Base-by-base conservation (phyloP, 1,139 yeast species). In the Blastobotrys petasosporus region DNA sequence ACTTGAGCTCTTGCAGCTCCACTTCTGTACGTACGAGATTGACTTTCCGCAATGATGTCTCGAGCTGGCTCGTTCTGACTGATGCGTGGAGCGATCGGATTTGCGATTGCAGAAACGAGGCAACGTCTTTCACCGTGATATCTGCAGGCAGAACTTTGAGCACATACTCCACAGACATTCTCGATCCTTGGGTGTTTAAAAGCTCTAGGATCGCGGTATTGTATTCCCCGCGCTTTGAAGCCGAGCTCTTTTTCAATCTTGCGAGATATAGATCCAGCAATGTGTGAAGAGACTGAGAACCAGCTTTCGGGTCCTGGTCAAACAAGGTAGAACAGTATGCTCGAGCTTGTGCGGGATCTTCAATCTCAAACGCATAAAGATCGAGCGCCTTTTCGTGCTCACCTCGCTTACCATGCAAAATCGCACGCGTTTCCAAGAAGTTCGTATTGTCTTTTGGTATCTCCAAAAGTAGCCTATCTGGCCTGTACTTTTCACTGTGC, bases 371-470 rank as follows among this genome's bases (percentile, higher is more conserved):
- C 46, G 77, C 79, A 39, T 80, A 71, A 1, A 86, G 76, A 51
- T 77, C 77, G 25, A 92, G 68, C 0, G 90, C 82, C 42, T 78
- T 75, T 11, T 74, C 73, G 57, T 86, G 87, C 48, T 78, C 79
- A 1, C 79, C 82, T 39, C 84, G 62, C 51, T 77, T 72, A 37
- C 75, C 74, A 47, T 82, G 71, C 2, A 90, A 75, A 42, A 77
- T 73, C 0, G 86, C 78, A 37, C 79, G 73, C 41, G 85, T 59
- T 12, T 66, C 66, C 23, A 66, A 55, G 4, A 73, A 54, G 30
- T 54, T 56, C 5, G 45, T 44, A 17, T 48, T 50, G 11, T 60
- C 50, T 2, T 55, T 44, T 0, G 68, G 67, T 9, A 65, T 46
- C 28, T 55, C 56, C 11, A 61, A 54, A 23, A 66, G 50, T 2